phyloP scores from a whole-genome alignment of 2,329 filamentous ascomycete species.

The Pseudogymnoascus sp. region DNA sequence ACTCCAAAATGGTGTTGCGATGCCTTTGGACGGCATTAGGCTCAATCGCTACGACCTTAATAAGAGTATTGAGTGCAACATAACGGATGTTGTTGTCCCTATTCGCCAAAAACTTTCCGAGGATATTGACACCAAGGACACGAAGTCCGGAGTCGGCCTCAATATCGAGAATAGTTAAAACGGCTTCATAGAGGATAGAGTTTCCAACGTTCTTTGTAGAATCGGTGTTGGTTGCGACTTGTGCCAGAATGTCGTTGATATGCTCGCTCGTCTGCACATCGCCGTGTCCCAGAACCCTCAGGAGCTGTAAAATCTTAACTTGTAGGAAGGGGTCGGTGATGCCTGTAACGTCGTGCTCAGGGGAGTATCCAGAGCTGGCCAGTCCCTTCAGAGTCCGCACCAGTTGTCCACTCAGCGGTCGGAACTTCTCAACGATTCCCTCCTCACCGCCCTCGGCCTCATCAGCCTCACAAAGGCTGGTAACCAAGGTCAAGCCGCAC shows the following conservation, averaged over 20 bases:
- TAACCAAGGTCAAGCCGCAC: constrained; percentile 85
- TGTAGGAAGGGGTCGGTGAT: constrained; percentile 97
- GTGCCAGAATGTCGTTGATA: constrained; percentile 96
- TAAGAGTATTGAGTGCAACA: constrained; percentile 91
- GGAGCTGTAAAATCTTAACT: constrained; percentile 84
- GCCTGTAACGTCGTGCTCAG: constrained; percentile 95
- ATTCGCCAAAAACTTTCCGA: constrained; percentile 97
- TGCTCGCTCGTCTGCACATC: constrained; percentile 86
- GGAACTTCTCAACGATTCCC: constrained; percentile 84
- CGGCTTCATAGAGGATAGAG: constrained; percentile 94
- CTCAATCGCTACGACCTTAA: constrained; percentile 96
- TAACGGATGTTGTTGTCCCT: constrained; percentile 99
- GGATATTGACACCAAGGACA: constrained; percentile 93
- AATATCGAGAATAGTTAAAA: constrained; percentile 94
- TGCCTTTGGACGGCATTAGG: constrained; percentile 96
- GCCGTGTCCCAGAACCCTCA: constrained; percentile 80
- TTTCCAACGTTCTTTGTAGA: constrained; percentile 98
- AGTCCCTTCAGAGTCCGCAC: constrained; percentile 89
- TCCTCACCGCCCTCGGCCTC: constrained; percentile 88
- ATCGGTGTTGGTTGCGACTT: constrained; percentile 97
- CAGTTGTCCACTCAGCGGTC: constrained; percentile 73
- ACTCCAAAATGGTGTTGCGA: constrained; percentile 95
- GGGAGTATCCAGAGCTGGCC: constrained; percentile 91
- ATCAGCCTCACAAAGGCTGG: constrained; percentile 88
- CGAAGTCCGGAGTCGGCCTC: constrained; percentile 93